Evolutionary conservation across 306 rosid species (phyloP), one percentile per base, ranked within the genome.

Genomic region (Sophora flavescens): DNA sequence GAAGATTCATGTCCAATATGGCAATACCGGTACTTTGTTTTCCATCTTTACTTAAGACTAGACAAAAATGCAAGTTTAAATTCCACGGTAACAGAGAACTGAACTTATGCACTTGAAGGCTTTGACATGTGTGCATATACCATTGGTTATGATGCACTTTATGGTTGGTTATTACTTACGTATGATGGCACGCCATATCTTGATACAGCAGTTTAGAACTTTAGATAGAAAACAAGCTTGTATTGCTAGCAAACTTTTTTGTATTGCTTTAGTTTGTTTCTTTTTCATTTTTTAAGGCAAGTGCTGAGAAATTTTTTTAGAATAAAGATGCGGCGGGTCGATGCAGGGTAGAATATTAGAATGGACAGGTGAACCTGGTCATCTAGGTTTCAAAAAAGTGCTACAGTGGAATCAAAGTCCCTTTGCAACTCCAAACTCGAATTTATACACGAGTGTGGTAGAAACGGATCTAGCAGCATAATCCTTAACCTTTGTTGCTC

Each of bases 261-360:
- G 16, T 15, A 79, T 36, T 2, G 4, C 59, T 17, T 66, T 4
- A 18, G 6, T 5, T 63, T 16, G 47, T 4, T 59, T 2, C 35
- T 14, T 38, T 45, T 17, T 65, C 39, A 38, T 74, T 11, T 35
- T 48, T 53, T 56, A 80, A 77, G 39, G 42, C 12, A 28, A 74
- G 45, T 70, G 56, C 17, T 68, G 42, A 69, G 36, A 58, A 73
- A 75, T 53, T 68, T 45, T 26, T 47, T 1, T 47, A 75, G 80
- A 84, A 84, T 75, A 85, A 63, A 81, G 51, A 74, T 82, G 95
- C 91, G 88, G 96, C 92, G 84, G 39, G 65, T 70, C 79, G 93
- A 88, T 81, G 87, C 84, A 11, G 97, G 38, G 70, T 6, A 44
- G 74, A 79, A 73, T 78, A 81, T 66, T 9, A 44, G 74, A 79